These are phyloP conservation scores for Hawksworthiomyces lignivorus DNA, from an alignment of 2,329 filamentous ascomycete species.

Conservation along the genomic window DNA sequence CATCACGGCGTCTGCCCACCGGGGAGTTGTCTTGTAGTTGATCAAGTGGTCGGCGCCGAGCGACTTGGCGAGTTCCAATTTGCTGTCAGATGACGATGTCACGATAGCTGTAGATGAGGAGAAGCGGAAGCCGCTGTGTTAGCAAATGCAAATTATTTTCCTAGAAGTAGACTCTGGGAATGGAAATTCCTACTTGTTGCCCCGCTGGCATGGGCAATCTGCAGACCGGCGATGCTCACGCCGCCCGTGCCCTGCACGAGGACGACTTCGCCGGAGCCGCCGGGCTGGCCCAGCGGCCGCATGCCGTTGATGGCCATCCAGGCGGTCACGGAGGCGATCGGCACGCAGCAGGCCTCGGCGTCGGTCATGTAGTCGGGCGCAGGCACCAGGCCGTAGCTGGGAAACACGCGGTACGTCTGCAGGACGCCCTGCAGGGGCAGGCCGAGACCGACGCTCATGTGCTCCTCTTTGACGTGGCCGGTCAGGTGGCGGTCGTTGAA, in stretches of 20 bases:
- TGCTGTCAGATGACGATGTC: conserved; percentile 46
- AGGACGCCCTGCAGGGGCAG: conserved; percentile 52
- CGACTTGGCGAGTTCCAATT: conserved; percentile 36
- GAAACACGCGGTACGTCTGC: conserved; percentile 52
- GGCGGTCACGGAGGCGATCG: conserved; percentile 55
- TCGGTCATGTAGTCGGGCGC: conserved; percentile 49
- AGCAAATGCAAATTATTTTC: too few species aligned
- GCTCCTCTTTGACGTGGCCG: conserved; percentile 49
- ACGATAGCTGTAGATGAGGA: conserved; percentile 46
- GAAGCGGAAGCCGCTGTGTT: too few species aligned
- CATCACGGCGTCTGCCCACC: conserved; percentile 44
- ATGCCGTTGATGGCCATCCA: conserved; percentile 60
- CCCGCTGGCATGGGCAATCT: conserved; percentile 46
- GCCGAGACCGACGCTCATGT: conserved; percentile 52
- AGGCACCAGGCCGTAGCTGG: conserved; percentile 45
- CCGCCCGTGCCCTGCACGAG: conserved; percentile 49
- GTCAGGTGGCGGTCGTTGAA: conserved; percentile 52
- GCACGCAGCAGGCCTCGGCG: conserved; percentile 53
- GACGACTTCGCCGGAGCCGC: conserved; percentile 29
- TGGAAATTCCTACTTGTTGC: too few species aligned
- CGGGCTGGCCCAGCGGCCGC: conserved; percentile 37
- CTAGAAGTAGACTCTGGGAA: too few species aligned
- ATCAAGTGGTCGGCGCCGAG: conserved; percentile 46
- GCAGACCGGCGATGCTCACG: conserved; percentile 42
- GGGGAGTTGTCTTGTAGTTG: conserved; percentile 45